Percentiles rank a stretch among this genome's conserved stretches.
These are phyloP conservation scores for Trichoderma sp. DNA, from an alignment of 2,329 filamentous ascomycete species.

Conservation along the genomic window DNA sequence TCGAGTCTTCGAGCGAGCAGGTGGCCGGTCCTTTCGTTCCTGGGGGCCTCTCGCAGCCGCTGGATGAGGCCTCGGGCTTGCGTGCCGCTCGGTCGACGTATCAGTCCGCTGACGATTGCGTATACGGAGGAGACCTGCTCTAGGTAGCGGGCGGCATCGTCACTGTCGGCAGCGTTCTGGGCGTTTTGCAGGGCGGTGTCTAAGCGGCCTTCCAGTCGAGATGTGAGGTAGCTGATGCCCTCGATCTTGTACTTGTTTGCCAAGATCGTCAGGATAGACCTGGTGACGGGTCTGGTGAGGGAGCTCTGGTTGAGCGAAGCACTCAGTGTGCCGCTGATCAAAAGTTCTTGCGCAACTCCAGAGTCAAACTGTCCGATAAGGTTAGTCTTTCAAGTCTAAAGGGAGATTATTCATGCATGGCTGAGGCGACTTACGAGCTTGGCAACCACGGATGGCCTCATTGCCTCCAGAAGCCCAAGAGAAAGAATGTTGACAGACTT, in stretches of 20 bases:
- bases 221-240: slow-evolving; percentile 35
- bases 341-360: slow-evolving; percentile 42
- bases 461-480: slow-evolving; percentile 44
- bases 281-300: slow-evolving; percentile 36
- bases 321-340: slow-evolving; percentile 37
- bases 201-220: slow-evolving; percentile 36
- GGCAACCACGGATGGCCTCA: slow-evolving; percentile 41
- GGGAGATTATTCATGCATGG: too few relatives aligned
- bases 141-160: slow-evolving; percentile 30
- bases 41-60: slow-evolving; percentile 43
- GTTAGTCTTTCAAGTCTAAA: slow-evolving; percentile 17
- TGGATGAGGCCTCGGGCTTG: slow-evolving; percentile 41
- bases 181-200: slow-evolving; percentile 31
- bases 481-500: slow-evolving; percentile 42
- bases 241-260: slow-evolving; percentile 51
- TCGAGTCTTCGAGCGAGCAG: slow-evolving; percentile 48
- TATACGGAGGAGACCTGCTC: slow-evolving; percentile 41
- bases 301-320: slow-evolving; percentile 17
- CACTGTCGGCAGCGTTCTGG: slow-evolving; percentile 9
- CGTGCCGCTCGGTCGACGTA: slow-evolving; percentile 45
- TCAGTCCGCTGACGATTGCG: slow-evolving; percentile 44
- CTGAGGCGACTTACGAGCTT: slow-evolving; percentile 39
- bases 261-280: slow-evolving; percentile 46
- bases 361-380: slow-evolving; percentile 40
- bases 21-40: slow-evolving; percentile 41